Evolutionary conservation across 202 grass and related monocot species (phyloP).

Genomic region (Bolboschoenoplectus hybrid): DNA sequence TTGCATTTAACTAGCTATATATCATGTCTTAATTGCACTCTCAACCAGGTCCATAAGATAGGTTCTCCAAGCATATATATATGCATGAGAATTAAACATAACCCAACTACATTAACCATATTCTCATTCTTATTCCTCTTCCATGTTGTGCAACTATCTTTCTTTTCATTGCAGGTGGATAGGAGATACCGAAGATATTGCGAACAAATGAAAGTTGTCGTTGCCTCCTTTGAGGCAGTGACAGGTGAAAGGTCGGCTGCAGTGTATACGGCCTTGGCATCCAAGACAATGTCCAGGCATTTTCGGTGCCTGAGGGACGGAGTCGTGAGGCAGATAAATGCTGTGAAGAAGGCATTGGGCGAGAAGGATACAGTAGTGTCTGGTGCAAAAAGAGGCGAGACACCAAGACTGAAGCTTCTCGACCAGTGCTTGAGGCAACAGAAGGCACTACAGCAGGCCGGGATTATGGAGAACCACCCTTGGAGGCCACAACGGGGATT

Average conservation of each 20-base stretch:
- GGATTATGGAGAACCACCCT: slow-evolving; percentile 70
- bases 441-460: slow-evolving; percentile 56
- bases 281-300: slow-evolving; percentile 76
- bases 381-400: slow-evolving; percentile 62
- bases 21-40: slow-evolving; percentile 32
- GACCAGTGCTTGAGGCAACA: slow-evolving; percentile 93
- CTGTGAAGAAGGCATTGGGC: slow-evolving; percentile 58
- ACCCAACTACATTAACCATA: not conserved
- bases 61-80: slow-evolving; percentile 6
- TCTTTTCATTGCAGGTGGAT: slow-evolving; percentile 60
- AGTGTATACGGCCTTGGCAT: slow-evolving; percentile 70
- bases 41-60: slow-evolving; percentile 40
- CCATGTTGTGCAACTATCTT: slow-evolving; percentile 17
- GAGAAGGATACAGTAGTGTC: slow-evolving; percentile 61
- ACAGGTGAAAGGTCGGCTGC: slow-evolving; percentile 59
- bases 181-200: slow-evolving; percentile 75
- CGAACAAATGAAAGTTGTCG: slow-evolving; percentile 70
- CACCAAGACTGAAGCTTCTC: slow-evolving; percentile 68
- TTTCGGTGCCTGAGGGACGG: slow-evolving; percentile 75
- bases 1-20: slow-evolving; percentile 46
- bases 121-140: slow-evolving; percentile 1
- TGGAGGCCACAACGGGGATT: slow-evolving; percentile 89
- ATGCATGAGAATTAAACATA: slow-evolving; percentile 24
- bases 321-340: slow-evolving; percentile 63
- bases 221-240: slow-evolving; percentile 67